Percentiles rank a stretch among this genome's conserved stretches.
Evolutionary conservation across 139 green algal genomes (phyloP).

Genomic region (Picochlorum sp.): DNA sequence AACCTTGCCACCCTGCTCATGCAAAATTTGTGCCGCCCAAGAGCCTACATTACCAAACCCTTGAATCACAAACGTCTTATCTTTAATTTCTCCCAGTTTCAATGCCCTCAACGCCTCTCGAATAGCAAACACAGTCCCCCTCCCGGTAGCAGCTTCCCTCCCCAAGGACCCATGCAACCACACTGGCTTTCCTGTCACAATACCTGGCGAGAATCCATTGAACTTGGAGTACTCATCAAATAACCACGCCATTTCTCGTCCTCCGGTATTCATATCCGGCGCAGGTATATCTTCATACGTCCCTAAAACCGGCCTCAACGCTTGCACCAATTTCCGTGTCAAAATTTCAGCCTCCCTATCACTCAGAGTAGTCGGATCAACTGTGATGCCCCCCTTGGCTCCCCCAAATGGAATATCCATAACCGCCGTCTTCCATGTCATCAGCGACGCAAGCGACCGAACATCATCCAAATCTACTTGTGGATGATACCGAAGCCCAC

Average conservation of each 20-base stretch:
- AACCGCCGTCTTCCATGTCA: constrained; percentile 94
- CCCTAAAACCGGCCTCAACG: constrained; percentile 76
- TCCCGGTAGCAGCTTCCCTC: constrained; percentile 74
- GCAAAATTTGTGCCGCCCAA: constrained; percentile 55
- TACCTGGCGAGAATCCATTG: constrained; percentile 67
- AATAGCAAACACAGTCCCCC: constrained; percentile 70
- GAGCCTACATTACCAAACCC: constrained; percentile 85
- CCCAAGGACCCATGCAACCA: constrained; percentile 77
- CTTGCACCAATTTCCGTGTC: constrained; percentile 83
- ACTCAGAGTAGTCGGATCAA: constrained; percentile 54
- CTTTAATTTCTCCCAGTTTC: constrained; percentile 34
- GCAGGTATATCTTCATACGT: constrained; percentile 78
- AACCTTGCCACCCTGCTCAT: constrained; percentile 65
- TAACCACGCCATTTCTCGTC: constrained; percentile 59
- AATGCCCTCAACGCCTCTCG: constrained; percentile 43
- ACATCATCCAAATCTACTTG: constrained; percentile 71
- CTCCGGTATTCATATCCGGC: constrained; percentile 82
- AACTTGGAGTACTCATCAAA: constrained; percentile 92
- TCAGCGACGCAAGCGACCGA: constrained; percentile 63
- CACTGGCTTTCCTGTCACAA: constrained; percentile 83
- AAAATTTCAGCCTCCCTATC: constrained; percentile 80
- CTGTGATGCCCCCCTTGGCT: constrained; percentile 72
- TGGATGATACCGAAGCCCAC: constrained; percentile 67
- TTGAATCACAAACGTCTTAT: constrained; percentile 77
- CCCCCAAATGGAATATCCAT: constrained; percentile 94